Percentiles rank a stretch among this genome's conserved stretches.
phyloP scores from a whole-genome alignment of 83 land plant genomes.

The Diphasiastrum complanatum region DNA sequence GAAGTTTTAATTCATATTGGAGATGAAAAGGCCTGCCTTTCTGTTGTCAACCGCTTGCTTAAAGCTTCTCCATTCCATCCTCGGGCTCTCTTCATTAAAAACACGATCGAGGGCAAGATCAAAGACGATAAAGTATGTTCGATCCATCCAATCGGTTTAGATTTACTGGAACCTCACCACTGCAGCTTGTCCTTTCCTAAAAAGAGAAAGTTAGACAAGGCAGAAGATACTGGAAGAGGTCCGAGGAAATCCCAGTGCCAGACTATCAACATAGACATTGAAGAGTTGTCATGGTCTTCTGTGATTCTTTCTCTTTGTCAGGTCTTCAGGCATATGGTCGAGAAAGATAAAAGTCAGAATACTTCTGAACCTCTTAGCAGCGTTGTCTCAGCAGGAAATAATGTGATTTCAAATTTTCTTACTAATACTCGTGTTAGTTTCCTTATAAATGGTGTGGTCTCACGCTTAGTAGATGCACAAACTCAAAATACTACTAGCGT shows the following conservation, averaged over 20 bases:
- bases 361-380: background rate
- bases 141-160: conserved; percentile 59
- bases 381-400: no score
- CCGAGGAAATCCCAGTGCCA: conserved; percentile 38
- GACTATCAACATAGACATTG: conserved; percentile 42
- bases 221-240: conserved; percentile 18
- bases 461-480: no score
- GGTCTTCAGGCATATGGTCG: conserved; percentile 5
- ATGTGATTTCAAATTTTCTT: no score
- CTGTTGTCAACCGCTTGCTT: conserved; percentile 62
- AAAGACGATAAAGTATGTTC: background rate
- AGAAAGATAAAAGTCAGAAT: background rate
- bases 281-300: conserved; percentile 63
- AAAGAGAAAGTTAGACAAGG: conserved; percentile 58
- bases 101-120: conserved; percentile 40
- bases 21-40: conserved; percentile 80
- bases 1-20: conserved; percentile 93
- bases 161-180: conserved; percentile 82
- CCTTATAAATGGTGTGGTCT: no score
- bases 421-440: no score
- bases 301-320: conserved; percentile 43
- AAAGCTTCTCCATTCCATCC: conserved; percentile 87
- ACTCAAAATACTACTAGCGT: no score
- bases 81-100: conserved; percentile 73
- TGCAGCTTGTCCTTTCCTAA: conserved; percentile 52